Conservation (phyloP, 2,329 filamentous ascomycete species). For the Phyllosticta paracitricarpa region DNA sequence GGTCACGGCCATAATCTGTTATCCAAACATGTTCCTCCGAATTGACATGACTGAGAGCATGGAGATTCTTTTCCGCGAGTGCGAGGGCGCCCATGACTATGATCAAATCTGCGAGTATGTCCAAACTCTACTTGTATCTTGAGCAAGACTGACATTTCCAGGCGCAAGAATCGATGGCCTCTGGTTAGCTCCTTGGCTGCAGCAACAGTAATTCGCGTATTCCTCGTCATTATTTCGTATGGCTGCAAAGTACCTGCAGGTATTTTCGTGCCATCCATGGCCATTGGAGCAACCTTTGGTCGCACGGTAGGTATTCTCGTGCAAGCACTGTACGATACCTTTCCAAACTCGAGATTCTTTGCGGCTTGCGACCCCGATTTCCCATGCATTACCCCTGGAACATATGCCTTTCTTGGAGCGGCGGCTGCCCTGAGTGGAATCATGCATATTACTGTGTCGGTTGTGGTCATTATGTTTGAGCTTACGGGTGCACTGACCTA, state of each 20-base stretch:
- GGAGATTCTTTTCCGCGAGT: slow-evolving; percentile 94
- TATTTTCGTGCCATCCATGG: slow-evolving; percentile 98
- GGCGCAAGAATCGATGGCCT: slow-evolving; percentile 56
- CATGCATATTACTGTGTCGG: slow-evolving; percentile 95
- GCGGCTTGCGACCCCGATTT: slow-evolving; percentile 80
- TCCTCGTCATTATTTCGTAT: slow-evolving; percentile 90
- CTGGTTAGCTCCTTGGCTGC: slow-evolving; percentile 70
- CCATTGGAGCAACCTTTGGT: slow-evolving; percentile 87
- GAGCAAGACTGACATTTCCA: slow-evolving; percentile 19
- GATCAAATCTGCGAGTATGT: slow-evolving; percentile 74
- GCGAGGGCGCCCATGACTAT: slow-evolving; percentile 80
- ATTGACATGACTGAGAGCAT: slow-evolving; percentile 99
- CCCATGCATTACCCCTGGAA: slow-evolving; percentile 93
- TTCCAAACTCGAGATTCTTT: slow-evolving; percentile 77
- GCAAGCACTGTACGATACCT: slow-evolving; percentile 74
- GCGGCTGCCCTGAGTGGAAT: slow-evolving; percentile 87
- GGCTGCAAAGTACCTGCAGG: slow-evolving; percentile 96
- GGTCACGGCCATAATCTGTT: slow-evolving; percentile 84
- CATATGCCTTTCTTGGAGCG: slow-evolving; percentile 90
- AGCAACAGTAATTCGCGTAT: slow-evolving; percentile 70
- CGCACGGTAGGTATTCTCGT: slow-evolving; percentile 91
- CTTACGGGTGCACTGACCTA: slow-evolving; percentile 95
- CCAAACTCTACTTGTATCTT: not conserved
- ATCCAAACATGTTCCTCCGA: slow-evolving; percentile 85
- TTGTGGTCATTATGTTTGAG: slow-evolving; percentile 99